Conservation (phyloP, 805 yeast species). For the Ogataea trehaloabstinens region DNA sequence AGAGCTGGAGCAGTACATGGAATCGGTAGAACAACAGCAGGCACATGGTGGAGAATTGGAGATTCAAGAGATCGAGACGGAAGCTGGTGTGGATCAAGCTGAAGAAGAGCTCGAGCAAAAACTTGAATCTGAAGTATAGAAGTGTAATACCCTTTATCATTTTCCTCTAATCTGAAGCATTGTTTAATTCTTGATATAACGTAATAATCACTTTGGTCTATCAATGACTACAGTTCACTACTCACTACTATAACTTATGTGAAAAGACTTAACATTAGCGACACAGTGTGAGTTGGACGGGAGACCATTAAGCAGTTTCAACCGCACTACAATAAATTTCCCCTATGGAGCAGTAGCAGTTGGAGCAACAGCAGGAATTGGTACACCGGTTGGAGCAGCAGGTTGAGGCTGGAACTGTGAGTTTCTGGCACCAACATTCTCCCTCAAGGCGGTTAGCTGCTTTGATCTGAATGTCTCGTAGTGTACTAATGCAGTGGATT, state of each 20-base stretch:
- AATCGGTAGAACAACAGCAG: slow-evolving; percentile 7
- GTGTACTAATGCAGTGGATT: slow-evolving; percentile 82
- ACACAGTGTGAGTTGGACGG: background rate
- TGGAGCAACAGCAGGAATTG: slow-evolving; percentile 3
- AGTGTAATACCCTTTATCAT: too few relatives aligned
- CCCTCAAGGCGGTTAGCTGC: slow-evolving; percentile 91
- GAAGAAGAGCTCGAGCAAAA: slow-evolving; percentile 1
- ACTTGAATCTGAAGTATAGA: too few relatives aligned
- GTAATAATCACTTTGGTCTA: too few relatives aligned
- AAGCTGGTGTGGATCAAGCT: background rate
- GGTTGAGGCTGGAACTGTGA: slow-evolving; percentile 28
- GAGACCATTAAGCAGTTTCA: background rate
- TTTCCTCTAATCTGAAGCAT: too few relatives aligned
- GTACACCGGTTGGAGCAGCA: slow-evolving; percentile 5
- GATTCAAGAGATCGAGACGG: slow-evolving; percentile 6
- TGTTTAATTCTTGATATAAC: too few relatives aligned
- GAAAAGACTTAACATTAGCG: background rate
- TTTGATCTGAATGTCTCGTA: slow-evolving; percentile 92
- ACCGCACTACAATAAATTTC: background rate
- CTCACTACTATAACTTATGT: too few relatives aligned
- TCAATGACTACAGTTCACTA: too few relatives aligned
- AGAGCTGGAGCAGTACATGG: slow-evolving; percentile 12
- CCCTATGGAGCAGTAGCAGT: background rate
- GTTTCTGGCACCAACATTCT: slow-evolving; percentile 60
- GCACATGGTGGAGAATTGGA: slow-evolving; percentile 15